Conservation (phyloP, 257 asterid genomes). For the Solanum ossicruentum region DNA sequence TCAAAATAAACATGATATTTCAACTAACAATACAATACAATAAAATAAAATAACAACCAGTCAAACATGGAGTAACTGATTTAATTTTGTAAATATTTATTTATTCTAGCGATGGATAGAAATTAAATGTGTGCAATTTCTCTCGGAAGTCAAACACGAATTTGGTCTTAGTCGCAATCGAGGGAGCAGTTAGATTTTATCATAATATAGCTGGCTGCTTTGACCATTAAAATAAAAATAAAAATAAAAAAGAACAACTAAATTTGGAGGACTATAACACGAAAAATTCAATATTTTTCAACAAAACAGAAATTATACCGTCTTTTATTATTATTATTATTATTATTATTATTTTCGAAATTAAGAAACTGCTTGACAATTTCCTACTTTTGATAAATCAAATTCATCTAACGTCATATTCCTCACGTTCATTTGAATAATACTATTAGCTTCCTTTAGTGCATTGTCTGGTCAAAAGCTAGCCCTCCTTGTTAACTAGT, state of each 20-base stretch:
- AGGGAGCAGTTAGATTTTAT: neutral
- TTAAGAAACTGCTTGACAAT: slow-evolving; percentile 16
- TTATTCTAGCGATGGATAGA: neutral
- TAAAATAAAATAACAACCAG: too few species aligned
- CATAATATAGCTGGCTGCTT: neutral
- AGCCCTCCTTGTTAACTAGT: neutral
- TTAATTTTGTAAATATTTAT: neutral
- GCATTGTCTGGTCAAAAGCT: neutral
- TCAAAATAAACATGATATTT: too few species aligned
- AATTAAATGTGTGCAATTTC: neutral
- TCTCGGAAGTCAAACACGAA: neutral
- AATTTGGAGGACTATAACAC: neutral
- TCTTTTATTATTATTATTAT: neutral
- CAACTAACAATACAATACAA: too few species aligned
- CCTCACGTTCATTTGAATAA: slow-evolving; percentile 22
- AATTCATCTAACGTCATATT: neutral
- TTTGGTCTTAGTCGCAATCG: slow-evolving; percentile 4
- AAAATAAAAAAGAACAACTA: neutral
- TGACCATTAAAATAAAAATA: neutral
- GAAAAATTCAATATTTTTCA: neutral
- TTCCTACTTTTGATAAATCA: slow-evolving; percentile 7
- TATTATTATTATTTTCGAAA: neutral
- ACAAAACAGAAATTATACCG: neutral
- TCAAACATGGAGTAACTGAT: neutral
- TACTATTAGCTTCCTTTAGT: neutral